Evolutionary conservation across 208 protist species (phyloP).

Genomic region (Plasmodiophora brassicae): DNA sequence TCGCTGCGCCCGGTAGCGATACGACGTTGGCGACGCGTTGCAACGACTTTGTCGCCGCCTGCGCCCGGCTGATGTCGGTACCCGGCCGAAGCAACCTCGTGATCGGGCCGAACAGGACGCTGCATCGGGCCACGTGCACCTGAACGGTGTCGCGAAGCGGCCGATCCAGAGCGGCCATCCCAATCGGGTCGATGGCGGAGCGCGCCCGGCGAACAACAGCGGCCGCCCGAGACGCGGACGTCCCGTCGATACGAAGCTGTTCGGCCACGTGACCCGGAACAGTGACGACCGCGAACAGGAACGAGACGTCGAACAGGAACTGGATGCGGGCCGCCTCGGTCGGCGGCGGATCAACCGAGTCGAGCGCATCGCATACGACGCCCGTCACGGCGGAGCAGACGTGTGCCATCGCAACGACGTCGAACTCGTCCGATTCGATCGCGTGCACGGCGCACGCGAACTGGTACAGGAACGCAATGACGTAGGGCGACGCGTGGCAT

Average conservation of each 20-base stretch:
- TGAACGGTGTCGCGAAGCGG: neutral
- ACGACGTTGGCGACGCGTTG: neutral
- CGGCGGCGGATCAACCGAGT: neutral
- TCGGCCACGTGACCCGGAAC: neutral
- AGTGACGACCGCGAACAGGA: neutral
- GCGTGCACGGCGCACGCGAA: neutral
- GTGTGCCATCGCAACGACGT: neutral
- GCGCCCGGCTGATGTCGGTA: neutral
- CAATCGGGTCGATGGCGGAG: neutral
- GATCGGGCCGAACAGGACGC: neutral
- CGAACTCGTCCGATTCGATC: neutral
- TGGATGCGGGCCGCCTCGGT: neutral
- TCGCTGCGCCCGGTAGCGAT: neutral
- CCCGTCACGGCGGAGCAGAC: neutral
- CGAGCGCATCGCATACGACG: neutral
- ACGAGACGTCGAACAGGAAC: conserved; percentile 24
- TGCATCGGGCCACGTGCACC: neutral
- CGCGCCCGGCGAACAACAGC: neutral
- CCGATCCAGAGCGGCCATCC: neutral
- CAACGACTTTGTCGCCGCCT: neutral
- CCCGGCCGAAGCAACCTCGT: neutral
- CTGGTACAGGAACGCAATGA: neutral
- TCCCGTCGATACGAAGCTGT: neutral
- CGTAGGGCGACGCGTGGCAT: neutral
- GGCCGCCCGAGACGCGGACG: neutral